A percentile compares a stretch with the other conserved stretches of the same genome.
Conservation (phyloP, 495 filamentous ascomycete species). For the Penicillium coprophilum region DNA sequence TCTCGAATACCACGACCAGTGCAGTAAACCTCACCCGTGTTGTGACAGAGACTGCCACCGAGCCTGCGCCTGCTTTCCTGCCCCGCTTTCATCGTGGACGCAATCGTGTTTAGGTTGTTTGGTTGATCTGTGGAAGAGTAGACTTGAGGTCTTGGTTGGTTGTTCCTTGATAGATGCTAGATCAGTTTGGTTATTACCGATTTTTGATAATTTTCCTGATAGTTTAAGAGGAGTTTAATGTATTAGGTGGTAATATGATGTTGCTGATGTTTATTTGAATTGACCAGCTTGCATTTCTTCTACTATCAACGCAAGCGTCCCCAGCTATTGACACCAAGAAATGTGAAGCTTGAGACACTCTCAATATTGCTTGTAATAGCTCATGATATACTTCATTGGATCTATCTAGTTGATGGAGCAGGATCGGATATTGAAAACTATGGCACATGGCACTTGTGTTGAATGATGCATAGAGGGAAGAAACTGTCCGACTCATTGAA, state of each 20-base stretch:
- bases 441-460: no score
- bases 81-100: conserved; percentile 10
- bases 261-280: neutral
- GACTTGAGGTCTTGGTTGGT: neutral
- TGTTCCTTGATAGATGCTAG: neutral
- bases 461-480: neutral
- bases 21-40: neutral
- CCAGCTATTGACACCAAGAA: neutral
- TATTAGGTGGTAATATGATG: conserved; percentile 5
- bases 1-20: conserved; percentile 16
- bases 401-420: neutral
- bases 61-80: conserved; percentile 2
- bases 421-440: neutral
- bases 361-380: no score
- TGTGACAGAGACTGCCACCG: conserved; percentile 2
- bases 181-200: neutral
- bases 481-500: no score
- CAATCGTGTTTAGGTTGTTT: neutral
- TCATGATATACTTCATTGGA: no score
- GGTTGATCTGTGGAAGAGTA: neutral
- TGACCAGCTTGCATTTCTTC: neutral
- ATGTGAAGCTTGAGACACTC: no score
- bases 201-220: conserved; percentile 1
- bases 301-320: neutral
- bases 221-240: neutral